phyloP scores from a whole-genome alignment of 2,329 filamentous ascomycete species.

The Trichoderma polysporum region DNA sequence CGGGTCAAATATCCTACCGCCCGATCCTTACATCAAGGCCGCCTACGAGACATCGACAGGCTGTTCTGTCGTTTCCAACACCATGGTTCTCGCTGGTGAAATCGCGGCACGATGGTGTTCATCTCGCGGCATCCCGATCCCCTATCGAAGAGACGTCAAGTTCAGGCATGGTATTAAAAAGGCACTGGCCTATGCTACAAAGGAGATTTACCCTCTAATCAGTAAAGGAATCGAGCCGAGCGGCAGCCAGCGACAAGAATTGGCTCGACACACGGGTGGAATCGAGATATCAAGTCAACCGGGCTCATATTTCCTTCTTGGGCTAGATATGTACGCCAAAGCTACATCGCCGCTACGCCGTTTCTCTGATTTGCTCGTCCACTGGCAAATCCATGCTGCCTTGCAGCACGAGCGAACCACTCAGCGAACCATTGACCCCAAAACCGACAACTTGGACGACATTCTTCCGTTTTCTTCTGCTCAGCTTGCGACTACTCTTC shows the following conservation, averaged over 20 bases:
- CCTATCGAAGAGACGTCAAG: conserved; percentile 55
- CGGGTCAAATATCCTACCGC: conserved; percentile 32
- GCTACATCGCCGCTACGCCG: conserved; percentile 66
- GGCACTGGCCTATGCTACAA: conserved; percentile 39
- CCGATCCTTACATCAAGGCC: conserved; percentile 53
- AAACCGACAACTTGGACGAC: conserved; percentile 31
- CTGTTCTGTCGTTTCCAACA: conserved; percentile 38
- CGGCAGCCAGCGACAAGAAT: conserved; percentile 31
- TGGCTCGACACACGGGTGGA: conserved; percentile 43
- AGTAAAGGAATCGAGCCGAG: conserved; percentile 35
- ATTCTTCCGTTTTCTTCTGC: conserved; percentile 48
- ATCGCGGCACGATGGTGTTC: conserved; percentile 61
- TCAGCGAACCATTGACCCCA: conserved; percentile 28
- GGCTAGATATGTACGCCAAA: conserved; percentile 60
- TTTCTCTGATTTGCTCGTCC: conserved; percentile 60
- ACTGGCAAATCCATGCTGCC: conserved; percentile 66
- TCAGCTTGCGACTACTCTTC: conserved; percentile 46
- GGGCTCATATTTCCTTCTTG: conserved; percentile 57
- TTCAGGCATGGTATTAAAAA: conserved; percentile 37
- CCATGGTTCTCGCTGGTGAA: conserved; percentile 63
- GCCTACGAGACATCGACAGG: conserved; percentile 32
- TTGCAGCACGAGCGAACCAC: conserved; percentile 47
- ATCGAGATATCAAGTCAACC: conserved; percentile 54
- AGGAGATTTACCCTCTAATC: conserved; percentile 37
- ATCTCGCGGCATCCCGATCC: conserved; percentile 56